Base-by-base conservation (phyloP, 345 rosid species). In the Raphanus raphanistrum region DNA sequence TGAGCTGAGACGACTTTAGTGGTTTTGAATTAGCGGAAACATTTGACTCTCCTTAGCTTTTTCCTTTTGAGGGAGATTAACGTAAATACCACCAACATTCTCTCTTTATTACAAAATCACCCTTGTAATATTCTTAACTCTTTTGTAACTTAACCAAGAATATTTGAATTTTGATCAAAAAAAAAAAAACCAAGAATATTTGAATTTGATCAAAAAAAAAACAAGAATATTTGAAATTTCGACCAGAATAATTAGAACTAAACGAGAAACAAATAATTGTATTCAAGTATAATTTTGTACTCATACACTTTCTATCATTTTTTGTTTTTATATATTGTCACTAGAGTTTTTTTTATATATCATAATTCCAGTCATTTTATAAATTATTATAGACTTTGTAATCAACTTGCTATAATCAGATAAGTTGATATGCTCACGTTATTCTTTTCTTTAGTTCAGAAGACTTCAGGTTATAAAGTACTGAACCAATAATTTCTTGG, bases 1-100 rank as follows among this genome's bases (percentile, higher is more conserved):
- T 15, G 73, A 75, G 73, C 81, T 62, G 84, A 75, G 85, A 79
- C 80, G 86, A 85, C 84, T 82, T 87, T 64, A 63, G 62, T 79
- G 60, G 69, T 78, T 80, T 71, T 76, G 79, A 66, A 70, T 77
- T 66, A n/a, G 63, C 63, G 70, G 74, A 79, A 48, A 73, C 74
- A 67, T 41, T 63, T 57, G 75, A 78, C 76, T 66, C 77, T 73
- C 55, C 66, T 64, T 33, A 15, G 5, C 2, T 55, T 68, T 69
- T 54, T 55, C 71, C 57, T 76, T 65, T 2, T 48, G 15, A 13
- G 33, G 26, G 71, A 6, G 12, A 15, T 45, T 63, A 70, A 70
- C 21, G 32, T 26, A 36, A 52, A 8, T 54, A 29, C 71, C 75
- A 70, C 59, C 17, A 38, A 38, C 57, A 65, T 65, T 41, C 61